A percentile compares a stretch with the other conserved stretches of the same genome.
Evolutionary conservation across 2,329 filamentous ascomycete genomes (phyloP).

Genomic region (Aureobasidium sp.): DNA sequence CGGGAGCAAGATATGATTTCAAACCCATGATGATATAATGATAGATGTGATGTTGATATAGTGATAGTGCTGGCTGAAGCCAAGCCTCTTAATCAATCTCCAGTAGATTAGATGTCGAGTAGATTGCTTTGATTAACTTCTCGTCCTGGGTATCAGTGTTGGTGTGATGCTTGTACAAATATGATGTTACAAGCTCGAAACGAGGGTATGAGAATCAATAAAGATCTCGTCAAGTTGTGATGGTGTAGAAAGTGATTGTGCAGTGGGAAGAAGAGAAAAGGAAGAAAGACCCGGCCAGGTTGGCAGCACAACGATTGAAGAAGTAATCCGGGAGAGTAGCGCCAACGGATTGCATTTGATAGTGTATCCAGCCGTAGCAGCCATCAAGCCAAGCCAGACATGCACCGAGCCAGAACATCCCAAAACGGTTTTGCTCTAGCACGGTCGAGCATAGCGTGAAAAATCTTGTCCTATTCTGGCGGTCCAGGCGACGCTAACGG

Average conservation of each 20-base stretch:
- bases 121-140: not conserved
- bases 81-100: conserved; percentile 3
- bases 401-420: conserved; percentile 12
- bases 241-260: not conserved
- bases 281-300: not conserved
- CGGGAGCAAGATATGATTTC: conserved; percentile 20
- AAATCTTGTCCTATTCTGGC: conserved; percentile 11
- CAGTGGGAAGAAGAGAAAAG: not conserved
- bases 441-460: conserved; percentile 10
- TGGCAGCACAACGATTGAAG: not conserved
- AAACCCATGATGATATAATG: conserved; percentile 17
- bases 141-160: not conserved
- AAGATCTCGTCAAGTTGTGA: conserved; percentile 2
- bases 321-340: conserved; percentile 3
- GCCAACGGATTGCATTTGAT: conserved; percentile 16
- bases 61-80: conserved; percentile 9
- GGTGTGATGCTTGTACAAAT: conserved; percentile 5
- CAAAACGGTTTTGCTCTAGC: conserved; percentile 15
- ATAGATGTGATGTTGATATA: not conserved
- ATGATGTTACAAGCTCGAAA: not conserved
- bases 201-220: conserved; percentile 8
- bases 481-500: conserved; percentile 13
- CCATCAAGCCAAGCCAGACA: conserved; percentile 8
- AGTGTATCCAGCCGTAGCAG: conserved; percentile 2
- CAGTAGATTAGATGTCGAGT: not conserved